A percentile compares a stretch with the other conserved stretches of the same genome.
Evolutionary conservation across 164 flowering plant species (phyloP).

Genomic region (Chimonanthus salicifolius): DNA sequence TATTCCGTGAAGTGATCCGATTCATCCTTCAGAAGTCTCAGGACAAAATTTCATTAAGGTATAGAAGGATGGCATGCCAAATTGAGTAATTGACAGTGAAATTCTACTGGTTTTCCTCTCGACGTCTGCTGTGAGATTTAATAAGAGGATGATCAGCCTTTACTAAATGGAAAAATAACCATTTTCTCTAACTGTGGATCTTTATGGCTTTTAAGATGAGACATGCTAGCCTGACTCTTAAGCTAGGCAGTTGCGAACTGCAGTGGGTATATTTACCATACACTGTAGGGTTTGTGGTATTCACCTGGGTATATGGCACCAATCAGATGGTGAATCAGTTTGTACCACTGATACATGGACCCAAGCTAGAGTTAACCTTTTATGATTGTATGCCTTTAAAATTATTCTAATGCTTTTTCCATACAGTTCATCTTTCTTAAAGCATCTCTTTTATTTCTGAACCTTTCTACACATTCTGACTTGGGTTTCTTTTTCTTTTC

Average conservation of each 20-base stretch:
- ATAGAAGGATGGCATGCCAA: not conserved
- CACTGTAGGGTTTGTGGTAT: too few relatives aligned
- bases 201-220: not conserved
- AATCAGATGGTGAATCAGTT: too few relatives aligned
- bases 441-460: not conserved
- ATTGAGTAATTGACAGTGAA: not conserved
- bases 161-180: not conserved
- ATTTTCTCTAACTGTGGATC: not conserved
- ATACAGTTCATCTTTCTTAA: not conserved
- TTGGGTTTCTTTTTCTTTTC: too few relatives aligned
- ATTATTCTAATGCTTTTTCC: not conserved
- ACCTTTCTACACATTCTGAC: not conserved
- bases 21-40: not conserved
- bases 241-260: too few relatives aligned
- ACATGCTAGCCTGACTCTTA: too few relatives aligned
- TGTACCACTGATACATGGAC: too few relatives aligned
- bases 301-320: too few relatives aligned
- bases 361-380: too few relatives aligned
- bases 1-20: not conserved
- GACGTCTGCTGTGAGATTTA: not conserved
- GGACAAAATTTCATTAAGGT: not conserved
- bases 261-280: too few relatives aligned
- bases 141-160: not conserved
- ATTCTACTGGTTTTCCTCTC: not conserved
- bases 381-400: not conserved